Conservation (phyloP, 345 rosid species). For the Salix exigua region DNA sequence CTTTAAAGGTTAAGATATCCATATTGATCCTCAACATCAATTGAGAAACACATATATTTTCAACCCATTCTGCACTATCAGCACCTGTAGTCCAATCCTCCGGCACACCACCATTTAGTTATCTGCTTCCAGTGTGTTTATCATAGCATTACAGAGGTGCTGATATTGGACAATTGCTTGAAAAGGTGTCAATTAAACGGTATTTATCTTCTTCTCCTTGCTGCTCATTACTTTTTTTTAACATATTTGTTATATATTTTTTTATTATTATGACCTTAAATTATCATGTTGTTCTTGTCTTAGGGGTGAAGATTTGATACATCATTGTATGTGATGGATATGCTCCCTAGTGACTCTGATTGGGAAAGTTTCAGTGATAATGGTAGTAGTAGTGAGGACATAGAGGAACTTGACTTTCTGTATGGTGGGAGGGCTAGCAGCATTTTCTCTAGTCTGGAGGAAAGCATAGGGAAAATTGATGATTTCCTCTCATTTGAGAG, state of each 20-base stretch:
- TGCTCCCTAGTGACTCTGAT: slow-evolving; percentile 57
- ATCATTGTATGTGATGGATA: slow-evolving; percentile 57
- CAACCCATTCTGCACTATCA: neutral
- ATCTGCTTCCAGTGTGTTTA: slow-evolving; percentile 1
- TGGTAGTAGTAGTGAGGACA: slow-evolving; percentile 62
- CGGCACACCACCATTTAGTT: neutral
- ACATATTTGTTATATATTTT: neutral
- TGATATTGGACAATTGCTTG: neutral
- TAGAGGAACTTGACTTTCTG: slow-evolving; percentile 51
- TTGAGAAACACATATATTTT: neutral
- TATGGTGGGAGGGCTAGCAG: slow-evolving; percentile 57
- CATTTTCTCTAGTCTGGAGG: slow-evolving; percentile 79
- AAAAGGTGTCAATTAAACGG: neutral
- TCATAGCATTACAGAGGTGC: neutral
- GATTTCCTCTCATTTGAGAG: slow-evolving; percentile 85
- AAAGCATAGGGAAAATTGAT: slow-evolving; percentile 81
- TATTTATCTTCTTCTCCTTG: neutral
- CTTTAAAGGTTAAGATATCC: slow-evolving; percentile 14
- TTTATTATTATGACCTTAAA: neutral
- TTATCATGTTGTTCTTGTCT: neutral
- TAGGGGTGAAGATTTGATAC: slow-evolving; percentile 14
- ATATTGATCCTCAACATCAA: neutral
- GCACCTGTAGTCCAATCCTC: neutral
- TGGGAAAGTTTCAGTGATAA: slow-evolving; percentile 90
- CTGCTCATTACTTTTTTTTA: neutral